Base-by-base conservation (phyloP, 805 yeast species). In the Nakazawaea populi region DNA sequence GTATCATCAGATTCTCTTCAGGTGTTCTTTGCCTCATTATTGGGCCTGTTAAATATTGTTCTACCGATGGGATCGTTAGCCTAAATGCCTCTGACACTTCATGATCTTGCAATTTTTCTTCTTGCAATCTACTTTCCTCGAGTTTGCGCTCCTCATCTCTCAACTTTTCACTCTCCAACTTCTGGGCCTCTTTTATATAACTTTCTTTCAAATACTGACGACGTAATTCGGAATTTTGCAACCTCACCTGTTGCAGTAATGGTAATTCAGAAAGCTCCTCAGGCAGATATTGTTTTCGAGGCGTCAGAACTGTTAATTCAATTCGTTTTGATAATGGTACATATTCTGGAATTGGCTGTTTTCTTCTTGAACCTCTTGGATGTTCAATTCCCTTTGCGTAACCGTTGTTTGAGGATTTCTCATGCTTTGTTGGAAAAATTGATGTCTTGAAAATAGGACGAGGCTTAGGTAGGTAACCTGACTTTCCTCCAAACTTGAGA, bases 401-500 rank as follows among this genome's bases (percentile, higher is more conserved):
- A 11, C 90, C 91, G 18, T 80, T 76, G 51, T 75, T 72, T 36
- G 75, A 68, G 48, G 75, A 76, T 39, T 75, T 73, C 14, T 72
- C 75, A 51, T 71, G 76, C 54, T 75, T 75, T 54, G 72, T 62
- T 32, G 81, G 83, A 55, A 77, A 75, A 45, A 75, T 72, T 4
- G 90, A 88, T 50, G 79, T 78, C 59, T 83, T 87, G 69, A 91
- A 80, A 32, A 89, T 82, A 39, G 83, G 80, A 60, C 96, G 83
- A 8, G 88, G 83, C 50, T 70, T 73, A 45, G 97, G 97, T 56
- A 91, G 74, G 46, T 88, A 74, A 64, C 97, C 97, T 46, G 92
- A 84, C 67, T 86, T 85, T 12, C 82, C 82, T 32, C 82, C 82
- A 60, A 68, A 72, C 58, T 72, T 77, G 44, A 77, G 60, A 29